Conservation (phyloP, 129 eudicot genomes). For the Sambucus nigra region DNA sequence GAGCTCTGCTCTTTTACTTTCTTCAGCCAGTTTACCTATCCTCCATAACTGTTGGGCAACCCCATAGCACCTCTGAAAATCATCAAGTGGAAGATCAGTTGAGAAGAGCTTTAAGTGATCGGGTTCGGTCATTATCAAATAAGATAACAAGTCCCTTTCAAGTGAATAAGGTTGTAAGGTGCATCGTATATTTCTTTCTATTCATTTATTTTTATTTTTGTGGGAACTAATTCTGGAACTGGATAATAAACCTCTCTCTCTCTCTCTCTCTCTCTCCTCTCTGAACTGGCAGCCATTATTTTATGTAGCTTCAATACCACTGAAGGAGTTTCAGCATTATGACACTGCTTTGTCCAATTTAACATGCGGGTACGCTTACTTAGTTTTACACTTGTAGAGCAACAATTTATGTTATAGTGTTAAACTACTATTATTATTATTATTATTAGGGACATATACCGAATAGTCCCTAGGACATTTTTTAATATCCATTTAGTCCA, state of each 20-base stretch:
- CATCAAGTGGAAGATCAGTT: slow-evolving; percentile 35
- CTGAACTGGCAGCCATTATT: slow-evolving; percentile 65
- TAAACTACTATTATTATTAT: too few species aligned
- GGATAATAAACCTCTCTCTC: too few species aligned
- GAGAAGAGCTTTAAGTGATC: slow-evolving; percentile 61
- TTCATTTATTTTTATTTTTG: slow-evolving; percentile 1
- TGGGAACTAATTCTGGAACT: too few species aligned
- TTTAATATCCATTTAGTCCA: too few species aligned
- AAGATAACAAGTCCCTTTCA: slow-evolving; percentile 55
- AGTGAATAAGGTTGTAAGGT: slow-evolving; percentile 75
- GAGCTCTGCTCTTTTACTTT: slow-evolving; percentile 74
- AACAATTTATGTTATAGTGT: not conserved
- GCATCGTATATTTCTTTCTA: slow-evolving; percentile 8
- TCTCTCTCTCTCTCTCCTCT: slow-evolving; percentile 9
- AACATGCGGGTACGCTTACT: slow-evolving; percentile 72
- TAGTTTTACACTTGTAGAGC: not conserved
- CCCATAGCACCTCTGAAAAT: slow-evolving; percentile 37
- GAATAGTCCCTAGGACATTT: too few species aligned
- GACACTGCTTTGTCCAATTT: slow-evolving; percentile 67
- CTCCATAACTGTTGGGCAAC: slow-evolving; percentile 71
- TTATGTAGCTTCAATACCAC: slow-evolving; percentile 67
- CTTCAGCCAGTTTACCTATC: slow-evolving; percentile 85
- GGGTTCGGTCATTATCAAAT: slow-evolving; percentile 50
- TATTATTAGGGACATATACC: too few species aligned
- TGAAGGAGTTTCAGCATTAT: slow-evolving; percentile 78